Evolutionary conservation across 2,329 filamentous ascomycete genomes (phyloP), one percentile per base, ranked within the genome.

Genomic region (Colletotrichum sp.): DNA sequence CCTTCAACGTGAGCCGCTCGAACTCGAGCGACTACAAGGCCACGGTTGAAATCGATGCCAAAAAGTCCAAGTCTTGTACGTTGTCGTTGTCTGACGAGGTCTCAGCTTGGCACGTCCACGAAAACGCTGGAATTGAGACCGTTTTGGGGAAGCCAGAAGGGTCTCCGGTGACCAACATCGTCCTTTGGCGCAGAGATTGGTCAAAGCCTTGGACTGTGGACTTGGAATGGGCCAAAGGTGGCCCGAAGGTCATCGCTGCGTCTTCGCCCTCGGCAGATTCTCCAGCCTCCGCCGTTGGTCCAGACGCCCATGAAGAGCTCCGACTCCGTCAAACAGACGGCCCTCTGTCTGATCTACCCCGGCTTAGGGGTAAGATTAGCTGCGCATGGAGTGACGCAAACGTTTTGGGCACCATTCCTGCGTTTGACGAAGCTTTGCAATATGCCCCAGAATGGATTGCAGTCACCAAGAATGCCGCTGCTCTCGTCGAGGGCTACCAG

Each of bases 381-480:
- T 98, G 97, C 84, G 87, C 94, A 36, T 98, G 96, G 96, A 95
- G 94, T 80, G 97, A 99, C 85, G 92, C 91, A 59, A 98, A 98
- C 80, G 85, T 87, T 43, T 84, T 85, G 4, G 93, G 91, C 5
- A 88, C 89, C 2, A 96, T 98, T 63, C 96, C 96, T 0, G 96
- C 96, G 1, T 90, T 96, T 67, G 94, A 97, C 79, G 96, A 98
- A 84, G 88, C 95, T 64, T 87, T 90, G 78, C 90, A 92, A 82
- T 98, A 92, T 84, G 89, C 92, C 78, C 97, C 97, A 1, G 86
- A 88, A 6, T 99, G 97, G 97, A 92, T 92, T 8, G 92, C 93
- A 12, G 87, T 96, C 32, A 92, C 92, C 5, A 98, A 98, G 85
- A 21, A 32, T 4, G 34, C 13, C 13, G 74, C 71, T 6, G 76